Evolutionary conservation across 2,329 filamentous ascomycete genomes (phyloP).

Genomic region (Trichoderma sp.): DNA sequence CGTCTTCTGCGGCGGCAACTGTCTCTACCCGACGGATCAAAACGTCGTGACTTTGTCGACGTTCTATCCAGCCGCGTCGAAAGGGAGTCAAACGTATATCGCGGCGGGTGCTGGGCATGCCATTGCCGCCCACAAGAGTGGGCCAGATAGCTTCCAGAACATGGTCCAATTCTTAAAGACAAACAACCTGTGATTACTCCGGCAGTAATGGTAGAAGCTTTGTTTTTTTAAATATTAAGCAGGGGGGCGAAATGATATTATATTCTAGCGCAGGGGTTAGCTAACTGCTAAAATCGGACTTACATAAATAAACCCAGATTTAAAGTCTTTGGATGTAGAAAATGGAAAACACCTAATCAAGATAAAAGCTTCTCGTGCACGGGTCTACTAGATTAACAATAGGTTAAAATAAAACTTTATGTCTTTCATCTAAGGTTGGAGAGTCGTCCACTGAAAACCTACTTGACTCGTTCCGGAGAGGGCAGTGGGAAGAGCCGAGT

Average conservation of each 20-base stretch:
- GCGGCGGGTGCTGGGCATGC: slow-evolving; percentile 1
- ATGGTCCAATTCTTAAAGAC: background rate
- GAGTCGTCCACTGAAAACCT: no score
- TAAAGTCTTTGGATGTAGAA: no score
- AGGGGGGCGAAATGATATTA: background rate
- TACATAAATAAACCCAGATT: background rate
- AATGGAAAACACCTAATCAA: no score
- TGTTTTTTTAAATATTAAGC: background rate
- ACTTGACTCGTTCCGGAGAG: no score
- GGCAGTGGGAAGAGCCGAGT: no score
- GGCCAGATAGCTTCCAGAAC: background rate
- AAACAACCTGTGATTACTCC: background rate
- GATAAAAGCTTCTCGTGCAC: no score
- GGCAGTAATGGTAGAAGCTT: background rate
- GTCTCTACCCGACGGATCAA: background rate
- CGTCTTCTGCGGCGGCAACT: slow-evolving; percentile 10
- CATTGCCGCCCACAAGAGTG: slow-evolving; percentile 2
- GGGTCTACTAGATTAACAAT: no score
- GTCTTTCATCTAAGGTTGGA: no score
- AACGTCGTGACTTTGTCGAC: background rate
- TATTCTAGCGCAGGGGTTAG: no score
- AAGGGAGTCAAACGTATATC: slow-evolving; percentile 3
- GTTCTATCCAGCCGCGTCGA: background rate
- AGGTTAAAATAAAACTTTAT: no score
- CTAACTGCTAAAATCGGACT: background rate